Base-by-base conservation (phyloP, 1,284 basidiomycete species). In the Cerrena zonata region DNA sequence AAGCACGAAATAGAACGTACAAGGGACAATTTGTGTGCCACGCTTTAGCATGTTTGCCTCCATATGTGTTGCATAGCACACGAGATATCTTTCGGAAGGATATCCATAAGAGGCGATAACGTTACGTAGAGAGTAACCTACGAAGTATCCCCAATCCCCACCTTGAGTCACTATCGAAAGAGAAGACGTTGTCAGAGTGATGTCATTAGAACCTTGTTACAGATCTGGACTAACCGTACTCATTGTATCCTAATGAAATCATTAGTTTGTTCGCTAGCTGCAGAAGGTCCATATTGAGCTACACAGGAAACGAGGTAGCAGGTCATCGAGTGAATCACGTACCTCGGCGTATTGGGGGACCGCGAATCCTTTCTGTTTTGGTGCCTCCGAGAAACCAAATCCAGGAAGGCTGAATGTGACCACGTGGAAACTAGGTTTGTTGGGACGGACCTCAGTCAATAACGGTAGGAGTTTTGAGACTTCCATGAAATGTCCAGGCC, bases 401-500 rank as follows among this genome's bases (percentile, higher is more conserved):
- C 76, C 76, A 3, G 81, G 80, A 13, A 82, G 56, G 56, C 77
- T 76, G 4, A 74, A 55, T 0, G 75, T 74, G 0, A 82, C 77
- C 19, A 82, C 77, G 55, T 84, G 79, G 58, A 84, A 84, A 48
- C 72, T 77, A 1, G 79, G 80, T 38, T 76, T 66, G 3, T 75
- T 69, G 2, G 67, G 43, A 1, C 70, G 69, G 0, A 66, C 62
- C 2, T 66, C 60, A 0, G 68, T 69, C 49, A 84, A 63, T 1
- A 80, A 56, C 0, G 81, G 78, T 0, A 82, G 62, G 0, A 82
- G 61, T 62, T 79, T 84, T 43, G 66, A 65, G 15, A 72, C 73
- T 65, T 84, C 80, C 26, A 78, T 59, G 59, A 83, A 82, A 49
- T 71, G 69, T 25, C 82, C 80, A 0, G 82, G 80, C 82, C 82